Evolutionary conservation across 2,329 filamentous ascomycete species (phyloP), one percentile per base, ranked within the genome.

Genomic region (Diatrype stigma): DNA sequence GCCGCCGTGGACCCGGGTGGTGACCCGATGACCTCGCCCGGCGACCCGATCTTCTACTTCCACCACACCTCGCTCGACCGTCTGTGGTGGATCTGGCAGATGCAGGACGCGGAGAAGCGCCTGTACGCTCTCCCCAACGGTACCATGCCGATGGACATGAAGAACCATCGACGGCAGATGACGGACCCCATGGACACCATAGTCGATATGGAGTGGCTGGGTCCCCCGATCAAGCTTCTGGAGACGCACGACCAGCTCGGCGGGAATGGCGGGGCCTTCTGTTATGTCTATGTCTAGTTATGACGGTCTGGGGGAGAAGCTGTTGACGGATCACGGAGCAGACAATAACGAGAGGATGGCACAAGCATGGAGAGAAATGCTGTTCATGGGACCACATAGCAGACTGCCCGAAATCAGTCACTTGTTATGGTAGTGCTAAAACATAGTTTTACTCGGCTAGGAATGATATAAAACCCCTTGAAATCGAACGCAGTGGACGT

Each of bases 1-100:
- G 62, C 65, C 7, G 67, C 61, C 3, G 69, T 66, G 22, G 70
- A 72, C 55, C 69, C 70, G 0, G 70, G 70, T 28, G 67, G 67
- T 42, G 69, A 70, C 52, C 56, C 63, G 2, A 60, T 60, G 46
- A 67, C 61, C 16, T 71, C 69, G 0, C 69, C 70, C 2, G 68
- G 70, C 16, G 70, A 72, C 53, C 70, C 69, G 1, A 53, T 49
- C 1, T 63, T 62, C 26, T 62, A 59, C 46, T 44, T 61, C n/a
- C 61, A 63, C 44, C 61, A 60, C 42, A 45, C 47, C 19, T 51
- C 56, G 37, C 42, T 53, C 19, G 48, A 53, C 45, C 45, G 48
- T 10, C 51, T 56, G 14, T 60, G 53, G 52, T 62, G 51, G 55
- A 50, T 54, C 5, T 63, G 59, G 60, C 60, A 62, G 49, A 35